Conservation (phyloP, 768 basidiomycete species). For the Mycena vulgaris region DNA sequence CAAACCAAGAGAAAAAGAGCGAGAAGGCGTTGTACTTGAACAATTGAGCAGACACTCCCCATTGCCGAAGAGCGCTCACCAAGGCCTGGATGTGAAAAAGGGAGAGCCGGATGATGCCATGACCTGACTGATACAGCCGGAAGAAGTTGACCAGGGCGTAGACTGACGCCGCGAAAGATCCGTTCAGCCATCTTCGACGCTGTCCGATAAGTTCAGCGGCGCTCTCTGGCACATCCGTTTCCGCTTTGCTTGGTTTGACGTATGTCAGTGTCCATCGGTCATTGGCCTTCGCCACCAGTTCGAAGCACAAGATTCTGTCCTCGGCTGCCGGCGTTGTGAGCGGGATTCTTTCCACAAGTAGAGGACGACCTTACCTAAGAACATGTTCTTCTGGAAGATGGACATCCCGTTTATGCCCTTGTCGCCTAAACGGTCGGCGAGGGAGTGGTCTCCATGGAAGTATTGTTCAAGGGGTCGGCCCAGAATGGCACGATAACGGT, state of each 20-base stretch:
- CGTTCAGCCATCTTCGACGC: slow-evolving; percentile 84
- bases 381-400: slow-evolving; percentile 96
- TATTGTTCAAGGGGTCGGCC: slow-evolving; percentile 90
- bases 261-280: slow-evolving; percentile 82
- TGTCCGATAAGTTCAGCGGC: slow-evolving; percentile 83
- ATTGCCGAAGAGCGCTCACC: slow-evolving; percentile 60
- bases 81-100: slow-evolving; percentile 95
- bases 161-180: slow-evolving; percentile 81
- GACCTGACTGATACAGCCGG: slow-evolving; percentile 86
- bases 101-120: slow-evolving; percentile 92
- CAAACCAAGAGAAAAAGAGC: slow-evolving; percentile 95
- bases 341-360: slow-evolving; percentile 44
- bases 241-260: slow-evolving; percentile 85
- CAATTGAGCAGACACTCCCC: background rate
- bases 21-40: slow-evolving; percentile 86
- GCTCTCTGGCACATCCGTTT: slow-evolving; percentile 83
- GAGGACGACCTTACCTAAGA: slow-evolving; percentile 67
- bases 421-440: slow-evolving; percentile 90
- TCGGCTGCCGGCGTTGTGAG: slow-evolving; percentile 63
- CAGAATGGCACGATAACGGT: slow-evolving; percentile 90
- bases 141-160: slow-evolving; percentile 96
- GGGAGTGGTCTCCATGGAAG: slow-evolving; percentile 89
- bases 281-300: slow-evolving; percentile 79
- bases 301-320: slow-evolving; percentile 86
- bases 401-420: slow-evolving; percentile 98